Evolutionary conservation across 345 rosid genomes (phyloP).

Genomic region (Eucalyptus guilfoylei): DNA sequence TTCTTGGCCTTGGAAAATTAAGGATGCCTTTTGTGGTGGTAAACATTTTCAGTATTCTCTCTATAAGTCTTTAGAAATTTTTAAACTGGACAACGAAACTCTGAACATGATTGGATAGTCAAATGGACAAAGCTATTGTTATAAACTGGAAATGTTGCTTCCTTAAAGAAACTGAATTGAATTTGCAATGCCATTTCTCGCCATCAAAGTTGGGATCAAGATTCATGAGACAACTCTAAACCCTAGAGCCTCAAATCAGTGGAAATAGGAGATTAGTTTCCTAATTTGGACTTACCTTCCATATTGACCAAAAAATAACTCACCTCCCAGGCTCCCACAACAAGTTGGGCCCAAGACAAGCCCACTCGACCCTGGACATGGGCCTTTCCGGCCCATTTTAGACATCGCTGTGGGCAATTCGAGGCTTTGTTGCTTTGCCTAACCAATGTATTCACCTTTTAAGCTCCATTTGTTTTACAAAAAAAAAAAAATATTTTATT

Average conservation of each 20-base stretch:
- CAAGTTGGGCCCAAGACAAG: not conserved
- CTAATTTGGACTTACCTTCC: not conserved
- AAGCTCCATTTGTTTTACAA: not conserved
- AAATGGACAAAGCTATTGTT: not conserved
- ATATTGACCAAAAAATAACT: no score
- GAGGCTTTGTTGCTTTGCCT: not conserved
- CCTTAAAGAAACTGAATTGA: not conserved
- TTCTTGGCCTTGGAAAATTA: not conserved
- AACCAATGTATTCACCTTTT: not conserved
- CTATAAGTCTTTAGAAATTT: not conserved
- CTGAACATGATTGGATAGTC: not conserved
- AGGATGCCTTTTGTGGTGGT: not conserved
- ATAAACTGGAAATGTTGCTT: not conserved
- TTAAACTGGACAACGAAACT: not conserved
- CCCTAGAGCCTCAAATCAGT: not conserved
- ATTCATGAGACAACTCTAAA: not conserved
- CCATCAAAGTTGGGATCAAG: not conserved
- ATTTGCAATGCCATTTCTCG: not conserved
- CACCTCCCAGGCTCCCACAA: not conserved
- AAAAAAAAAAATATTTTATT: no score
- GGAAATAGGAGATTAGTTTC: not conserved
- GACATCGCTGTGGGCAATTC: not conserved
- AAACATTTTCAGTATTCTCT: not conserved
- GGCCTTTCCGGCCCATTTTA: not conserved
- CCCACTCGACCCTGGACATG: not conserved